Percentiles rank a stretch among this genome's conserved stretches.
Conservation (phyloP, 2,329 filamentous ascomycete genomes). For the Fusarium robinianum region DNA sequence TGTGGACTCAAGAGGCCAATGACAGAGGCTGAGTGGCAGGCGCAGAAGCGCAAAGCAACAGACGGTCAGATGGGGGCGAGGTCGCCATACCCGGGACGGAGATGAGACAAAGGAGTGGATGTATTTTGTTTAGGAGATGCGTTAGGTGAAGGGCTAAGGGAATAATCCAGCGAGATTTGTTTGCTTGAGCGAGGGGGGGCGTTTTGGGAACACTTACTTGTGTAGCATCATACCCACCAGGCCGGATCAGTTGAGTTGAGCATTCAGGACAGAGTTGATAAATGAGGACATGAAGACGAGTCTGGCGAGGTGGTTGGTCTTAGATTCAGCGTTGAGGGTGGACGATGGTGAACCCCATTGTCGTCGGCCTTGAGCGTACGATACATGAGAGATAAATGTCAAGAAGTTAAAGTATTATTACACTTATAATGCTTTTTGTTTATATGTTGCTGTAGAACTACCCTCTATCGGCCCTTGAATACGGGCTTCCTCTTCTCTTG, state of each 20-base stretch:
- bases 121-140: too few species aligned
- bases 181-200: conserved; percentile 13
- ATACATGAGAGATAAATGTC: background rate
- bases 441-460: background rate
- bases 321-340: too few species aligned
- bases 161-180: background rate
- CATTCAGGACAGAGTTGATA: conserved; percentile 7
- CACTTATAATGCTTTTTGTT: background rate
- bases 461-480: conserved; percentile 56
- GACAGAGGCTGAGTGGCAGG: background rate
- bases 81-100: background rate
- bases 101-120: background rate
- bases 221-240: conserved; percentile 14
- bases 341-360: too few species aligned
- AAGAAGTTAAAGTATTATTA: background rate
- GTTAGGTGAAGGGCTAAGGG: too few species aligned
- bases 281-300: background rate
- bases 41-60: background rate
- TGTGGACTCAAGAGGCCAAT: too few species aligned
- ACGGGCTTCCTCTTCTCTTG: conserved; percentile 63
- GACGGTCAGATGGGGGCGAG: background rate
- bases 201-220: conserved; percentile 13
- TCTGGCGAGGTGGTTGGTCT: too few species aligned
- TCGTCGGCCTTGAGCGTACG: background rate
- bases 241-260: conserved; percentile 14